Base-by-base conservation (phyloP, 2,329 filamentous ascomycete genomes). In the Cadophora malorum region DNA sequence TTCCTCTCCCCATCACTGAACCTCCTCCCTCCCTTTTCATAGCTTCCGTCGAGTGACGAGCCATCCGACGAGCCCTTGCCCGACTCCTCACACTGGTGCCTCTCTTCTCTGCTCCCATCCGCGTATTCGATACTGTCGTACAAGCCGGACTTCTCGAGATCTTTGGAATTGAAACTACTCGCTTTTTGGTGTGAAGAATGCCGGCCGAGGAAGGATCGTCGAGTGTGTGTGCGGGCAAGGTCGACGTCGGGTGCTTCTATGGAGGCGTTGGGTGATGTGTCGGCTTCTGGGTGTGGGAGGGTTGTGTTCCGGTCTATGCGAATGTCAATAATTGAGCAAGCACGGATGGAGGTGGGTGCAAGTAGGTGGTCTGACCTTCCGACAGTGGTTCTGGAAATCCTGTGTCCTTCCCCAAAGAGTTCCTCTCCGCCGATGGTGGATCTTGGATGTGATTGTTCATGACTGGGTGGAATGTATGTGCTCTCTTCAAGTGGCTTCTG, bases 241-340 rank as follows among this genome's bases (percentile, higher is more conserved):
- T 83, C 80, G 55, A 87, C 78, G 70, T 89, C 86, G 64, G 85
- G 82, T 64, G 84, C 82, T 49, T 83, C 83, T 67, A 90, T 86
- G 73, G 80, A 83, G 55, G 87, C 88, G 69, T 86, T 82, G 60
- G 83, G 83, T 16, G 83, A 84, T 7, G 86, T 81, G 72, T 88
- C 83, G 67, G 88, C 88, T 21, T 88, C 86, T 25, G 88, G 88
- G 69, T 90, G 87, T 23, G 85, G 86, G 19, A 87, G 80, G 2
- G 87, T 88, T 16, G 88, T 90, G 73, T 88, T 90, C 69, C 83
- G 81, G 56, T 81, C 80, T 74, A 73, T 59, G 10, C 9, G 2
- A 21, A 21, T 3, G 21, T 55, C 9, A 56, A 60, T 58, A 60
- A 10, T 45, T 45, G 41, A 45, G 6, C 14, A 60, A n/a, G 5